Conservation (phyloP, 2,329 filamentous ascomycete genomes). For the Fusarium sp. region DNA sequence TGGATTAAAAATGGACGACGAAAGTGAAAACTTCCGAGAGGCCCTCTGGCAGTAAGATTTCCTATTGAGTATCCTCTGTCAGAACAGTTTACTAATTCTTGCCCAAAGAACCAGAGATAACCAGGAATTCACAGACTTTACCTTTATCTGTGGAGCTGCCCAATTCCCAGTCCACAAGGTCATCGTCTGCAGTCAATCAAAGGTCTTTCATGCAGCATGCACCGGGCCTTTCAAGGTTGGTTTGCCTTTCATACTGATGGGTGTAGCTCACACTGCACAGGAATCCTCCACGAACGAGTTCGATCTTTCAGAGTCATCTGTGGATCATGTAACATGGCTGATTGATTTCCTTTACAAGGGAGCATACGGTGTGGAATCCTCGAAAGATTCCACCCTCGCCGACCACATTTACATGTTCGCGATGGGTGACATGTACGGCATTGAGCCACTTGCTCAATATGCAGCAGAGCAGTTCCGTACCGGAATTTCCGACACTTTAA, state of each 20-base stretch:
- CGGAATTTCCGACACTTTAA: accelerated
- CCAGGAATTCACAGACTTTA: background rate
- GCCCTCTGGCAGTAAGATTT: background rate
- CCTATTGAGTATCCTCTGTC: no score
- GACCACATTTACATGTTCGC: constrained; percentile 1
- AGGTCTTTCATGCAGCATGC: background rate
- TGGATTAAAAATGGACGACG: background rate
- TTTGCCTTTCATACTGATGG: no score
- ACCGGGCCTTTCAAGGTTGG: background rate
- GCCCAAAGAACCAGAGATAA: background rate
- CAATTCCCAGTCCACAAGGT: background rate
- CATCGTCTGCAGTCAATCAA: background rate
- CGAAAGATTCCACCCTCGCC: background rate
- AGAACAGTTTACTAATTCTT: background rate
- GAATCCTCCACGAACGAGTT: background rate
- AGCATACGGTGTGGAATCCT: background rate
- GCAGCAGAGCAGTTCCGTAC: background rate
- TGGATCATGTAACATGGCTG: background rate
- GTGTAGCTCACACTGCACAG: background rate
- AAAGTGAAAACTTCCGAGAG: background rate
- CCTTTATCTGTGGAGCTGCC: background rate
- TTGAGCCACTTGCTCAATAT: background rate
- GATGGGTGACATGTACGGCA: constrained; percentile 4
- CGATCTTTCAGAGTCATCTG: background rate
- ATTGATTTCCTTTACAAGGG: constrained; percentile 11